Percentiles rank a stretch among this genome's conserved stretches.
phyloP scores from a whole-genome alignment of 495 filamentous ascomycete species.

The Cercophora sp. region DNA sequence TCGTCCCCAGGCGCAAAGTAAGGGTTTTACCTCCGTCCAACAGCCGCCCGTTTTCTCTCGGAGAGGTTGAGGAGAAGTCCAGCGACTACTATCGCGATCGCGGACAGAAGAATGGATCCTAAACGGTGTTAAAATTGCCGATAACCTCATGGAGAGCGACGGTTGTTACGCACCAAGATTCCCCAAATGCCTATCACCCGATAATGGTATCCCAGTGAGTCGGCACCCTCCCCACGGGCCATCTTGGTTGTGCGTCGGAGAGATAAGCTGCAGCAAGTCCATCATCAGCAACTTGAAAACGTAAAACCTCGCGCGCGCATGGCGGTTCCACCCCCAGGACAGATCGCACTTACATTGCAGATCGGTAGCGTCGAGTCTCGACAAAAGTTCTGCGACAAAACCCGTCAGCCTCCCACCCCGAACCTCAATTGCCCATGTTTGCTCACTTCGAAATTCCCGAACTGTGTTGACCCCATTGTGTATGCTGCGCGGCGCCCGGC shows the following conservation, averaged over 20 bases:
- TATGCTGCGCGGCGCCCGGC: constrained; percentile 35
- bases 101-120: constrained; percentile 90
- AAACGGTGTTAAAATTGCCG: constrained; percentile 12
- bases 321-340: neutral
- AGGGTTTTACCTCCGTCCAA: constrained; percentile 84
- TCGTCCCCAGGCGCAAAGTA: neutral
- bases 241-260: constrained; percentile 37
- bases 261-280: constrained; percentile 52
- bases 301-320: too few relatives aligned
- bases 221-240: constrained; percentile 61
- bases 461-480: constrained; percentile 64
- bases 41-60: constrained; percentile 90
- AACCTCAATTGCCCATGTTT: neutral
- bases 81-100: constrained; percentile 66
- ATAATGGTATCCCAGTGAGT: constrained; percentile 68
- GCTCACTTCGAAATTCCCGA: constrained; percentile 87
- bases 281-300: too few relatives aligned
- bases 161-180: constrained; percentile 71
- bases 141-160: neutral
- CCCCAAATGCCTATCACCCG: constrained; percentile 58
- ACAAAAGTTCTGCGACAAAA: constrained; percentile 73
- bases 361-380: constrained; percentile 91
- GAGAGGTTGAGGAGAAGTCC: constrained; percentile 68
- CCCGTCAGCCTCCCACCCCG: constrained; percentile 18
- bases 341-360: constrained; percentile 76